Evolutionary conservation across 1,284 basidiomycete species (phyloP).

Genomic region (Neotropicomus parvogracilis): DNA sequence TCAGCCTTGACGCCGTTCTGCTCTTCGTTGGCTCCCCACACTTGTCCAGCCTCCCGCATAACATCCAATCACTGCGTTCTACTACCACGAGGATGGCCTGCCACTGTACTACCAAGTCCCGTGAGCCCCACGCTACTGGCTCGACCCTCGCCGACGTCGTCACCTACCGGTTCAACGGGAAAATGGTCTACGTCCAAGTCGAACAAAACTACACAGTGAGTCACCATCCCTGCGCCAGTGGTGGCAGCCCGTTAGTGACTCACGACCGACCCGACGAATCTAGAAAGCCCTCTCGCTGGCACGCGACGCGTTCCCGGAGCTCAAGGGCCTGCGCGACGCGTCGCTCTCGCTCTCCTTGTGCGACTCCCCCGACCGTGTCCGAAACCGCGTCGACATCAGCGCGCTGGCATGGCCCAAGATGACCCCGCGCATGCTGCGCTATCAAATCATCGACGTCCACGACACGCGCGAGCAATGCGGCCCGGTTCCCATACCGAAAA

Average conservation of each 20-base stretch:
- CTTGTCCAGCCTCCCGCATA: too few relatives aligned
- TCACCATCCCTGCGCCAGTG: neutral
- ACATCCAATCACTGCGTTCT: too few relatives aligned
- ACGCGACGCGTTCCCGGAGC: conserved; percentile 42
- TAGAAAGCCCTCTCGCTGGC: conserved; percentile 57
- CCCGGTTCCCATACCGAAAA: conserved; percentile 17
- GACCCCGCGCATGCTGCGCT: conserved; percentile 42
- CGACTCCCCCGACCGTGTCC: conserved; percentile 30
- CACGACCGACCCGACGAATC: neutral
- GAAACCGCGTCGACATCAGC: conserved; percentile 46
- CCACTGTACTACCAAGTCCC: neutral
- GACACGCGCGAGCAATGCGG: conserved; percentile 20
- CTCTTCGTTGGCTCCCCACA: too few relatives aligned
- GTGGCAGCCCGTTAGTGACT: too few relatives aligned
- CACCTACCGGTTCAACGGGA: conserved; percentile 46
- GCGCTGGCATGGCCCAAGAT: conserved; percentile 54
- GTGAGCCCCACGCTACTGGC: neutral
- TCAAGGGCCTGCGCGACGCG: conserved; percentile 38
- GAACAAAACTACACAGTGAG: conserved; percentile 46
- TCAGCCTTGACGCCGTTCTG: too few relatives aligned
- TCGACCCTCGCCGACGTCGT: conserved; percentile 39
- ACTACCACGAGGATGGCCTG: conserved; percentile 5
- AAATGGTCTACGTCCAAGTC: conserved; percentile 53
- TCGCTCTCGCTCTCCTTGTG: conserved; percentile 47
- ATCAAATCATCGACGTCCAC: conserved; percentile 53